phyloP scores from a whole-genome alignment of 2,329 filamentous ascomycete species.

The Aspergillus sergii region DNA sequence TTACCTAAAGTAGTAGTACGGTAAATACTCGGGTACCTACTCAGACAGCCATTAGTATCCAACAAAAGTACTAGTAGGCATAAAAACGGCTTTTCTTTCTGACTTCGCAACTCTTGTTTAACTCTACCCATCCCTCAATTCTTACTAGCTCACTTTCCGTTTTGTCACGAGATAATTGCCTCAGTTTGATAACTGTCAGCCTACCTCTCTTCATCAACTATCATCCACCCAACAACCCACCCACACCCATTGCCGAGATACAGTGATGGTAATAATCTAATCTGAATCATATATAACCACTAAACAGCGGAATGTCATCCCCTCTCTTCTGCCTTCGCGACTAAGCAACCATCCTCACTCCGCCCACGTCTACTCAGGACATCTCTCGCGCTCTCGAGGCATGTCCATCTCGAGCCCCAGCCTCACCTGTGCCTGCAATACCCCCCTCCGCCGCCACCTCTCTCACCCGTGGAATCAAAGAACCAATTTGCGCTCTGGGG shows the following conservation, averaged over 20 bases:
- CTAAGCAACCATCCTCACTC: slow-evolving; percentile 22
- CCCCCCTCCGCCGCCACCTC: slow-evolving; percentile 35
- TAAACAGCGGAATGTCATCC: slow-evolving; percentile 22
- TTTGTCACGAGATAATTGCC: no score
- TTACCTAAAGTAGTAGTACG: no score
- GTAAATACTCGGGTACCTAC: no score
- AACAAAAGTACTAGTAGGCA: no score
- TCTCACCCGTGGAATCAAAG: slow-evolving; percentile 29
- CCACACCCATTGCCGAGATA: background rate
- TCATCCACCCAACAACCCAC: background rate
- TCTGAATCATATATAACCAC: background rate
- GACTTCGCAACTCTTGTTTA: no score
- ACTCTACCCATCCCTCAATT: no score
- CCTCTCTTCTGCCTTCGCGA: slow-evolving; percentile 20
- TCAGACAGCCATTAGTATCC: no score
- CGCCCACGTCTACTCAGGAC: slow-evolving; percentile 38
- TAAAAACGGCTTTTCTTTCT: no score
- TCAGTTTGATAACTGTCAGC: no score
- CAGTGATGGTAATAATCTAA: background rate
- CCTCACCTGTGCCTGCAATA: slow-evolving; percentile 25
- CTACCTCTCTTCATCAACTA: background rate
- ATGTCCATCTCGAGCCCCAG: slow-evolving; percentile 28
- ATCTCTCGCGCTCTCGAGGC: slow-evolving; percentile 44
- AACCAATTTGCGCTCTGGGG: slow-evolving; percentile 8
- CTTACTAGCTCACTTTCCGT: no score